Evolutionary conservation across 108 stramenopile genomes (phyloP), one percentile per base, ranked within the genome.

Genomic region (Cylindrotheca fusiformis): DNA sequence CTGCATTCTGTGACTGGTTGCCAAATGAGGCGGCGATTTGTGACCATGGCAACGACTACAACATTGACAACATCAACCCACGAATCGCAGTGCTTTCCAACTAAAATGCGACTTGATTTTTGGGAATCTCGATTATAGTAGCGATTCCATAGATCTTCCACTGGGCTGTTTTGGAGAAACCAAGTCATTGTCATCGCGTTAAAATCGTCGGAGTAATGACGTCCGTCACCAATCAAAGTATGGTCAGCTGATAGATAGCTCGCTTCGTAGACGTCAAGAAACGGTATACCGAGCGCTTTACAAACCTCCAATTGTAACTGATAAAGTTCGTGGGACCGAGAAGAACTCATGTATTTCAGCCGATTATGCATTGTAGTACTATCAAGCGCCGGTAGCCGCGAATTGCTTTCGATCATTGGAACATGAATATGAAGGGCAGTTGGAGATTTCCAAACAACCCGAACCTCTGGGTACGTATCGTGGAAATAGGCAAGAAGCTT

Each of bases 211-310:
- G n/a, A 5, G 45, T 62, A 68, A 58, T 75, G 74, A 21, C 67
- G 48, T 48, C 67, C 74, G 54, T 75, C 74, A 20, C 55, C 68
- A 19, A 36, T 19, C 21, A 48, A 17, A n/a, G 55, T 63, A 21
- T 41, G 59, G 44, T 55, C 48, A 6, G 67, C 74, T 21, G 74
- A 61, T 51, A 75, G 41, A 51, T 63, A 63, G 44, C 22, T 62
- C 23, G 68, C 36, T 24, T 62, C 67, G 41, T 68, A 75, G 12
- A 63, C 12, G 63, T 75, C 74, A 32, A 68, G 32, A n/a, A 55
- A 55, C 12, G 55, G 53, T 27, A 69, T 44, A 1, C 41, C 4
- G 17, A 63, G 4, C 30, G 63, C 45, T n/a, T 21, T 17, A 45
- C 45, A 50, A n/a, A 66, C 33, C 45, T 67, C 17, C 28, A 57